phyloP scores from a whole-genome alignment of 345 rosid genomes.

The Salix suchowensis region DNA sequence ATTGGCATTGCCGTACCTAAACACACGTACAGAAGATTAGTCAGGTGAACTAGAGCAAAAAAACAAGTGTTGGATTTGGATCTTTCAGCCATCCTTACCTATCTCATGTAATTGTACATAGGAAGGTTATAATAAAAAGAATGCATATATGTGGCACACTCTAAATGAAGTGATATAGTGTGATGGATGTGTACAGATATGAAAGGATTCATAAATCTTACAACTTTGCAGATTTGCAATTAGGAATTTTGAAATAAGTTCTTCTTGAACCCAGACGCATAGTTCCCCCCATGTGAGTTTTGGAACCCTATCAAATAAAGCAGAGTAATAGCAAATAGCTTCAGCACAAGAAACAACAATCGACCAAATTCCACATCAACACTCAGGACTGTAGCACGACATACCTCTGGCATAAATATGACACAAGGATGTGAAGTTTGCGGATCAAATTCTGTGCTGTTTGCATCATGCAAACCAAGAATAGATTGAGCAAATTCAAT shows the following conservation, averaged over 20 bases:
- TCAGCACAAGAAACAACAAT: slow-evolving; percentile 2
- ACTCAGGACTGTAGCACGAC: neutral
- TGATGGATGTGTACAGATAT: neutral
- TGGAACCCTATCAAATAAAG: slow-evolving; percentile 64
- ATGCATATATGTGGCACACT: neutral
- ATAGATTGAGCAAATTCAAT: slow-evolving; percentile 93
- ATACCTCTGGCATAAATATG: slow-evolving; percentile 96
- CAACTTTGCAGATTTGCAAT: slow-evolving; percentile 82
- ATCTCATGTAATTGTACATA: neutral
- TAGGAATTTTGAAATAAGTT: slow-evolving; percentile 60
- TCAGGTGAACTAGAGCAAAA: neutral
- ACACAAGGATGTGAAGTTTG: slow-evolving; percentile 73
- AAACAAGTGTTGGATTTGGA: neutral
- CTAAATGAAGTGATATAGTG: neutral
- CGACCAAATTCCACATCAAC: neutral
- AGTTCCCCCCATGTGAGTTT: slow-evolving; percentile 98
- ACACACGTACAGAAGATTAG: slow-evolving; percentile 2
- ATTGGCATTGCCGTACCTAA: slow-evolving; percentile 59
- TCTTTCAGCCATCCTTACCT: neutral
- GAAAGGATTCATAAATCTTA: slow-evolving; percentile 25
- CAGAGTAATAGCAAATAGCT: neutral
- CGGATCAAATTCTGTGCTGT: slow-evolving; percentile 82
- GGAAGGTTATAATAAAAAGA: neutral
- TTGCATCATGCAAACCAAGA: slow-evolving; percentile 72
- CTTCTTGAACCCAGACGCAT: slow-evolving; percentile 94